Evolutionary conservation across 176 grass and related monocot genomes (phyloP).

Genomic region (Oryza australiensis): DNA sequence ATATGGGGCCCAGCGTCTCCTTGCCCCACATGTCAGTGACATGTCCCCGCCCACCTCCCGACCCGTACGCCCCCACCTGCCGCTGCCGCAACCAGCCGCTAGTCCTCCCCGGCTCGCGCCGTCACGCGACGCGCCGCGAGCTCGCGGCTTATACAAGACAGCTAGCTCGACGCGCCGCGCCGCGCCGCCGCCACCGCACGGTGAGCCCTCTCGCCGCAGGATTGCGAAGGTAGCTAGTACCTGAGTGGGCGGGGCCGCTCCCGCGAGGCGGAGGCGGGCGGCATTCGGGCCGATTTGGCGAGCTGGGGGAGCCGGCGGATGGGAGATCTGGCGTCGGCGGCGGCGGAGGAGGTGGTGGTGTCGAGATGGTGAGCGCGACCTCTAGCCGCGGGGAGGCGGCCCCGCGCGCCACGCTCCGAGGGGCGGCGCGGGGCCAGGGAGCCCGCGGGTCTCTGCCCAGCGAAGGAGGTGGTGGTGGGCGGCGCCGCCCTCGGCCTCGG

Average conservation of each 20-base stretch:
- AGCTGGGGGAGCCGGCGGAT: slow-evolving; percentile 27
- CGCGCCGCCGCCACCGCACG: slow-evolving; percentile 8
- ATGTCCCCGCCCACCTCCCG: accelerated
- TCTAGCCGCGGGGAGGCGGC: slow-evolving; percentile 40
- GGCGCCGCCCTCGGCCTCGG: background rate
- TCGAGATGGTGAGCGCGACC: slow-evolving; percentile 50
- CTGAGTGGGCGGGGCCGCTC: background rate
- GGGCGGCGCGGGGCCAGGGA: slow-evolving; percentile 42
- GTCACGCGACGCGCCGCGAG: slow-evolving; percentile 1
- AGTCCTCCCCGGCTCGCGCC: slow-evolving; percentile 30
- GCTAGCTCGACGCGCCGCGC: background rate
- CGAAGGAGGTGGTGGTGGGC: slow-evolving; percentile 75
- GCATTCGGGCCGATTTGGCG: slow-evolving; percentile 27
- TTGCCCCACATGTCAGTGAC: slow-evolving; percentile 5
- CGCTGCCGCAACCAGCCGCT: slow-evolving; percentile 20
- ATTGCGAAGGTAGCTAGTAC: background rate
- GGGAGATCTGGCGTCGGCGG: slow-evolving; percentile 40
- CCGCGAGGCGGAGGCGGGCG: slow-evolving; percentile 10
- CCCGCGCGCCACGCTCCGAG: slow-evolving; percentile 44
- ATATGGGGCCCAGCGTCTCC: background rate
- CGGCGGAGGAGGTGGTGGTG: background rate
- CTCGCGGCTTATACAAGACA: background rate
- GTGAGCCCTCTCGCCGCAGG: background rate
- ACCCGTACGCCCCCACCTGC: background rate
- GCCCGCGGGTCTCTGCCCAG: slow-evolving; percentile 51